phyloP scores from a whole-genome alignment of 2,329 filamentous ascomycete genomes.

The Hypoxylon sp. region DNA sequence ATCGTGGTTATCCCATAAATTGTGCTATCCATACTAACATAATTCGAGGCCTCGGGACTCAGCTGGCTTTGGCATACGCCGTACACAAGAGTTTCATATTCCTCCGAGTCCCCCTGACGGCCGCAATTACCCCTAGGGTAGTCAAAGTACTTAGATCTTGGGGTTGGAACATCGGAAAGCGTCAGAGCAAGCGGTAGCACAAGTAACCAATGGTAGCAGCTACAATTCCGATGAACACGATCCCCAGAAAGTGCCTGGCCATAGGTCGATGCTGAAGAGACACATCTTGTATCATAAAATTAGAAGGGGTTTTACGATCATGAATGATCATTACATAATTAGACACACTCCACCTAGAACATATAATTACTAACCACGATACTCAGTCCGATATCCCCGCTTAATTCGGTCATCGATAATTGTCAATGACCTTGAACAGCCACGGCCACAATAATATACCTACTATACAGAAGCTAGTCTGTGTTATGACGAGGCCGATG shows the following conservation, averaged over 20 bases:
- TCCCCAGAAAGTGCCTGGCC: not conserved
- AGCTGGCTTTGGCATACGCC: slow-evolving; percentile 92
- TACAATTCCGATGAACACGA: not conserved
- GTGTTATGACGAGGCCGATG: slow-evolving; percentile 3
- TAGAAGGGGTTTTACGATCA: slow-evolving; percentile 27
- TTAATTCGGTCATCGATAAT: not conserved
- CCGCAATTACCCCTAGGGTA: slow-evolving; percentile 92
- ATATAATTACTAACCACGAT: slow-evolving; percentile 16
- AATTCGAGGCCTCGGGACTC: slow-evolving; percentile 73
- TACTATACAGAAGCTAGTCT: not conserved
- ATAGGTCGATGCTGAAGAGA: slow-evolving; percentile 3
- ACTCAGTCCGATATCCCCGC: not conserved
- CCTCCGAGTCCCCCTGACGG: slow-evolving; percentile 90
- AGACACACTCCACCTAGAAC: slow-evolving; percentile 42
- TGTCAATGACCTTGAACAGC: not conserved
- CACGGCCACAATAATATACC: not conserved
- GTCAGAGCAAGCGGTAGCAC: slow-evolving; percentile 51
- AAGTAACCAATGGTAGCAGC: not conserved
- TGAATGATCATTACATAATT: slow-evolving; percentile 15
- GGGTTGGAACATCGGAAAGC: slow-evolving; percentile 96
- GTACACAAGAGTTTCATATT: slow-evolving; percentile 99
- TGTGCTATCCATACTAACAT: slow-evolving; percentile 26
- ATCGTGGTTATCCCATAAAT: slow-evolving; percentile 3
- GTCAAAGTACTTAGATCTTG: slow-evolving; percentile 87
- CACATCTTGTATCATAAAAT: slow-evolving; percentile 27